Evolutionary conservation across 139 green algal genomes (phyloP), one percentile per base, ranked within the genome.

Genomic region (Haematococcus lacustris): DNA sequence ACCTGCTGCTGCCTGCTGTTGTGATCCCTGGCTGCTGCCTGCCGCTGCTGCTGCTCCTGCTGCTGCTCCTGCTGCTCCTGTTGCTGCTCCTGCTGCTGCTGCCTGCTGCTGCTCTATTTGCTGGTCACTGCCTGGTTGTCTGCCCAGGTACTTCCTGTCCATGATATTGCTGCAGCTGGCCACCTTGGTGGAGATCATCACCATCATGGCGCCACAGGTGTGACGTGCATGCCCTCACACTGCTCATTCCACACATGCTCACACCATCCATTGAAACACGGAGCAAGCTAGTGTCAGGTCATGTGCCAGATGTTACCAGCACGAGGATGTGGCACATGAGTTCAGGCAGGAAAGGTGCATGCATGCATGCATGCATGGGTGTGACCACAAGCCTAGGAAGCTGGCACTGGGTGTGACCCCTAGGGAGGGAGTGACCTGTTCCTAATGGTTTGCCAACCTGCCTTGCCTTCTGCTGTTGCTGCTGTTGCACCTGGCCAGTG

Each of bases 111-210:
- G 17, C 17, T 28, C 43, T 17, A 63, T 63, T 7, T 63, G 53
- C 53, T 30, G 23, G 53, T 25, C 53, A 35, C 21, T 33, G 4
- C 21, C 17, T 69, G 63, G 5, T 43, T 25, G 40, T 30, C 28
- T 39, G 32, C 53, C 47, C 78, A 85, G 74, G 74, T 86, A 82
- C 71, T 86, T 86, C 71, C 77, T 88, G 63, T 82, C 70, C 33
- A 75, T 79, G 37, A 39, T 83, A 35, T 67, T 81, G 73, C 78
- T 88, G 26, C 76, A 73, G 63, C 34, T 80, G 23, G 70, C 68
- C 1, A 76, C 73, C 41, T 77, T 74, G 6, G 70, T 92, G 51
- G 88, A 92, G 76, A 85, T 92, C 62, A 51, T 71, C 37, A 91
- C 86, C 33, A 80, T 88, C 32, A 25, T 90, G 60, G 37, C 64